These are phyloP conservation scores for Paraconiothyrium sp. DNA, from an alignment of 2,329 filamentous ascomycete genomes.

Conservation along the genomic window DNA sequence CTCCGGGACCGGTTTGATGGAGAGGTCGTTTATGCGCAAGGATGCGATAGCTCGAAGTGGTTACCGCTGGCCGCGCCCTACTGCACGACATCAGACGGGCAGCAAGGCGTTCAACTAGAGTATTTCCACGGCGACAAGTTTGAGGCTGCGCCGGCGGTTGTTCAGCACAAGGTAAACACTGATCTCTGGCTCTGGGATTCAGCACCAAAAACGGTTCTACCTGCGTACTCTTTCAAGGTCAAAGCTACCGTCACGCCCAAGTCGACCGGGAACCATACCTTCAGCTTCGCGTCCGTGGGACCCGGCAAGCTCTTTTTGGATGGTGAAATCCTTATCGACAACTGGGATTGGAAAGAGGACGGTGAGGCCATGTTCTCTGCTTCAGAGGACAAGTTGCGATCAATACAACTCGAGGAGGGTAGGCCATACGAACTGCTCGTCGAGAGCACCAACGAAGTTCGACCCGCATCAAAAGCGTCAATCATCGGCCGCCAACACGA, in stretches of 20 bases:
- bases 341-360: conserved; percentile 75
- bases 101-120: conserved; percentile 70
- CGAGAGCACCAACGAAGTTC: conserved; percentile 73
- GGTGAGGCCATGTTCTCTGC: conserved; percentile 77
- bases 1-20: conserved; percentile 65
- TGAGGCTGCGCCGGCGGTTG: conserved; percentile 64
- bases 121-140: conserved; percentile 73
- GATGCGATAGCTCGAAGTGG: conserved; percentile 73
- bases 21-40: conserved; percentile 68
- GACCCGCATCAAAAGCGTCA: conserved; percentile 68
- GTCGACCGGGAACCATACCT: conserved; percentile 69
- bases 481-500: conserved; percentile 68
- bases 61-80: conserved; percentile 69
- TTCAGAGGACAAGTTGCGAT: conserved; percentile 70
- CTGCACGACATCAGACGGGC: conserved; percentile 65
- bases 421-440: conserved; percentile 69
- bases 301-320: conserved; percentile 70
- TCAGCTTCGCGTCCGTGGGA: conserved; percentile 74
- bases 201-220: conserved; percentile 68
- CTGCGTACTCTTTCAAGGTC: conserved; percentile 71
- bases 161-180: conserved; percentile 69
- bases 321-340: conserved; percentile 67
- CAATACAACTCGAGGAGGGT: conserved; percentile 67
- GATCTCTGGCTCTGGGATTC: conserved; percentile 78
- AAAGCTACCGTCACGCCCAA: conserved; percentile 68